These are phyloP conservation scores for Penicillium psychrofluorescens DNA, from an alignment of 495 filamentous ascomycete genomes.

Conservation along the genomic window DNA sequence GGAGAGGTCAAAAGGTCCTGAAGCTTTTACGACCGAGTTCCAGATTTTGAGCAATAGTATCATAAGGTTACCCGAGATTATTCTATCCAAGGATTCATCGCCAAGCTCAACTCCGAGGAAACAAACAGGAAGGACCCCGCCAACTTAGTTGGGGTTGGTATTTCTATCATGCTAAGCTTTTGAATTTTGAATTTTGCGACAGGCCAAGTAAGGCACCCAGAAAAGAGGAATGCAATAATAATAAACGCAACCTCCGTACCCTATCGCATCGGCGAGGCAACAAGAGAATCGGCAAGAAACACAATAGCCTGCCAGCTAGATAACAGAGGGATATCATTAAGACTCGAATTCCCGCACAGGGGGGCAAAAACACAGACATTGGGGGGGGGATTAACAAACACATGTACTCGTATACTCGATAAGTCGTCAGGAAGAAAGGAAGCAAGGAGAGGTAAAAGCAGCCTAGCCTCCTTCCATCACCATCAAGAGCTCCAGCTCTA, in stretches of 20 bases:
- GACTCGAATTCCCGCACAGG: conserved; percentile 12
- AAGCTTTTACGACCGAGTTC: no score
- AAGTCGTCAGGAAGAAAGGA: conserved; percentile 16
- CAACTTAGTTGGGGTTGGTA: not conserved
- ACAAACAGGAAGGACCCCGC: no score
- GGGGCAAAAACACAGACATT: not conserved
- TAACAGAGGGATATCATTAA: conserved; percentile 28
- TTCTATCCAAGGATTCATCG: no score
- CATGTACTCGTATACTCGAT: conserved; percentile 25
- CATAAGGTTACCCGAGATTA: no score
- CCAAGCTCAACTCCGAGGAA: no score
- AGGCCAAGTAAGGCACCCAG: not conserved
- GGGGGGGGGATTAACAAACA: conserved; percentile 13
- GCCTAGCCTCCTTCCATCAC: no score
- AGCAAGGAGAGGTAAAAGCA: no score
- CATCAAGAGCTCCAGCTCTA: not conserved
- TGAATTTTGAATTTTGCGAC: conserved; percentile 4
- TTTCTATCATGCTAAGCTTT: conserved; percentile 22
- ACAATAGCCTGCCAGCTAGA: conserved; percentile 7
- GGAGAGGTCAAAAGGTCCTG: no score
- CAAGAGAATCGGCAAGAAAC: conserved; percentile 3
- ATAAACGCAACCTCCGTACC: not conserved
- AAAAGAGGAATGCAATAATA: not conserved
- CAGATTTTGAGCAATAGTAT: no score
- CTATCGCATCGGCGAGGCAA: not conserved